A percentile compares a stretch with the other conserved stretches of the same genome.
phyloP scores from a whole-genome alignment of 371 early-diverging fungal genomes.

The Haplosporangium sp. region DNA sequence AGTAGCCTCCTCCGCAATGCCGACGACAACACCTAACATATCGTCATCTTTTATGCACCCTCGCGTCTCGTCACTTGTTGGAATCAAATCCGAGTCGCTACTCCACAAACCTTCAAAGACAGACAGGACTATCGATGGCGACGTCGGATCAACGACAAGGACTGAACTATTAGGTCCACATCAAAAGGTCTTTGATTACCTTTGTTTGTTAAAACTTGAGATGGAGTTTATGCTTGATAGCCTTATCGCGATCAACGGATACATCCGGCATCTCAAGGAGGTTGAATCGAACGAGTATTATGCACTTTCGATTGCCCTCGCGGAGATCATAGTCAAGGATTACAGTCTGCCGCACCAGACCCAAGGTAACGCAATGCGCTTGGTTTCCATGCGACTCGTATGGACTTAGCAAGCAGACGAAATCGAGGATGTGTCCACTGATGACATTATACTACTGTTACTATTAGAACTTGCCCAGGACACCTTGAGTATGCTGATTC shows the following conservation, averaged over 20 bases:
- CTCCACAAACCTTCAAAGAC: slow-evolving; percentile 6
- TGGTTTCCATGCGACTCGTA: background rate
- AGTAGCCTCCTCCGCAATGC: background rate
- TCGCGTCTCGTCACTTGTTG: background rate
- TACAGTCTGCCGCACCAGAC: slow-evolving; percentile 15
- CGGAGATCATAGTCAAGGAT: slow-evolving; percentile 16
- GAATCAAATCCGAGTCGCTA: background rate
- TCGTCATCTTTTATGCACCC: background rate
- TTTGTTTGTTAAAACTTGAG: slow-evolving; percentile 16
- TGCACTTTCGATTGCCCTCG: slow-evolving; percentile 16
- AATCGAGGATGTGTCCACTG: no score
- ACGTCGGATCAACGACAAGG: background rate
- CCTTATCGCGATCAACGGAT: slow-evolving; percentile 8
- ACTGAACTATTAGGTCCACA: background rate
- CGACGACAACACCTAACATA: background rate
- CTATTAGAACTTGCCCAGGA: no score
- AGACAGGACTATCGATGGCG: background rate
- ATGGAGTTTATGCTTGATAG: slow-evolving; percentile 22
- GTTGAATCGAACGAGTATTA: slow-evolving; percentile 18
- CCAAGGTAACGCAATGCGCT: slow-evolving; percentile 12
- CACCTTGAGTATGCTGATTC: no score
- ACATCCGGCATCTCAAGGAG: background rate
- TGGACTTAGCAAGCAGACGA: no score
- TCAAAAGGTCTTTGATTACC: slow-evolving; percentile 21
- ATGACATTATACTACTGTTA: no score